Percentiles rank a stretch among this genome's conserved stretches.
Evolutionary conservation across 345 rosid species (phyloP).

Genomic region (Eucalyptus lansdowneana): DNA sequence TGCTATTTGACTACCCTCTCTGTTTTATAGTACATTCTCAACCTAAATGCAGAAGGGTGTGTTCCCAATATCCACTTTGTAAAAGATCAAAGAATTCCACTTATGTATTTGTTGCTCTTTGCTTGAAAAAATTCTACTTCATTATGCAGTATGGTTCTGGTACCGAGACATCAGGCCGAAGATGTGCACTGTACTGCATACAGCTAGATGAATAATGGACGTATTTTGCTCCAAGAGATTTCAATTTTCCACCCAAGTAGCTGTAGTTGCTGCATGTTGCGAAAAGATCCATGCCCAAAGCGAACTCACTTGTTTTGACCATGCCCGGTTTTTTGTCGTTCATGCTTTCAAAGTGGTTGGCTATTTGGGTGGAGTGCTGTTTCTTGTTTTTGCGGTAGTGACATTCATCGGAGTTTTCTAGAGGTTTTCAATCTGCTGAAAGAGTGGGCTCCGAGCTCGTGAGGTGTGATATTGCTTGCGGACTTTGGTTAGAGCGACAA

Average conservation of each 20-base stretch:
- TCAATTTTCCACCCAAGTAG: not conserved
- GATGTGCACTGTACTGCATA: no score
- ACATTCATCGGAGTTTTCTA: constrained; percentile 71
- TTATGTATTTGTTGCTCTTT: no score
- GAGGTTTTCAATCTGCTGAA: not conserved
- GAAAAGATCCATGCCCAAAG: not conserved
- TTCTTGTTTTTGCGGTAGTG: constrained; percentile 71
- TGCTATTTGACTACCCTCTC: no score
- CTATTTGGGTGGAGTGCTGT: constrained; percentile 68
- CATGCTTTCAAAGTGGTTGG: constrained; percentile 52
- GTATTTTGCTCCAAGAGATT: not conserved
- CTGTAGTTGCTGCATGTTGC: not conserved
- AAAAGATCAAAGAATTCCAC: no score
- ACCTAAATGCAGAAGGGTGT: no score
- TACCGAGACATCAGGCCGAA: no score
- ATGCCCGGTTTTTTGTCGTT: not conserved
- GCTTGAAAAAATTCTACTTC: no score
- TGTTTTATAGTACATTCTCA: no score
- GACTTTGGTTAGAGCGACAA: not conserved
- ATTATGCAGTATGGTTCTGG: no score
- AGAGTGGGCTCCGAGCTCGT: not conserved
- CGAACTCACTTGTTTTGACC: not conserved
- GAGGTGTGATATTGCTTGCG: not conserved
- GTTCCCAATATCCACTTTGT: no score
- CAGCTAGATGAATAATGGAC: not conserved